Base-by-base conservation (phyloP, 805 yeast genomes). In the Spathaspora arborariae region DNA sequence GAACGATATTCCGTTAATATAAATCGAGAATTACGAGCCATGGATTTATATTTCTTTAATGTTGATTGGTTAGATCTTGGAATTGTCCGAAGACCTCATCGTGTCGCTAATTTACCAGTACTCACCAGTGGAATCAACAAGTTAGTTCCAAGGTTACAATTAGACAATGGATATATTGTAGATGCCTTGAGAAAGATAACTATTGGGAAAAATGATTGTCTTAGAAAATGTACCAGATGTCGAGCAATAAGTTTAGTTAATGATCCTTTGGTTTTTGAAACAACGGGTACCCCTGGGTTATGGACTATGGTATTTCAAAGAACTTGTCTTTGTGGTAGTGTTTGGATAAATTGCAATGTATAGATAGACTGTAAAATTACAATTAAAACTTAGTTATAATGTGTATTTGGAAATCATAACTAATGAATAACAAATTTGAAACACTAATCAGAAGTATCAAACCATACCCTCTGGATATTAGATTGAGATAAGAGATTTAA, bases 271-370 rank as follows among this genome's bases (percentile, higher is more conserved):
- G 67, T 69, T 5, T 75, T 69, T 49, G 68, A 67, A 15, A 45
- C 58, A 13, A 52, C 60, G 30, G 50, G 56, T 50, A 45, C 70
- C 45, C 51, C 69, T 27, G 74, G 68, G 8, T 56, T 63, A 46
- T 78, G 88, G 85, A 76, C 85, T 0, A 70, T 80, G 66, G 82
- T 84, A 1, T 83, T 81, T 59, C 90, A 84, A 54, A 70, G 90
- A 50, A 80, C 80, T 20, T 87, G 96, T 63, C 67, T 86, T 30
- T 87, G 96, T 62, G 94, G 94, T 0, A 85, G 88, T 34, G 75
- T 82, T 3, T 85, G 92, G 92, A 81, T 80, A 2, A 76, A 75
- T 30, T 27, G 40, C 24, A 22, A 41, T 24, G 30, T 20, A 24
- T 22, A 21, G 27, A 37, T 9, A 10, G 11, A 7, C 10, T 7